Conservation (phyloP, 1,284 basidiomycete genomes). For the Puccinia coronata region DNA sequence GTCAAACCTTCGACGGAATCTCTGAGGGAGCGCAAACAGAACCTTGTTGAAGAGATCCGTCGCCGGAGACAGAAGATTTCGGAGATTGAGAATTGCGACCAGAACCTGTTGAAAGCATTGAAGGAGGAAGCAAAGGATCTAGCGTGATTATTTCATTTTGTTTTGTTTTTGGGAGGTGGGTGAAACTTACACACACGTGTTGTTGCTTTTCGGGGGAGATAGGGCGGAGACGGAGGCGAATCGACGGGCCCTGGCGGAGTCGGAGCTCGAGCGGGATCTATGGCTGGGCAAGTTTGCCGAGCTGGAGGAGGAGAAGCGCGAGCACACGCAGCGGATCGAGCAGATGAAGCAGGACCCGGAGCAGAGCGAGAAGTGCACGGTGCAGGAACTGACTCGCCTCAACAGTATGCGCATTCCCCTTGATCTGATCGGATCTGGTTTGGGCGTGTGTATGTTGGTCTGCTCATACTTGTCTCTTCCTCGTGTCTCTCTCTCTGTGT, state of each 20-base stretch:
- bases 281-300: conserved; percentile 40
- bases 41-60: conserved; percentile 31
- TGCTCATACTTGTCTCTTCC: no score
- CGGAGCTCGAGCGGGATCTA: conserved; percentile 41
- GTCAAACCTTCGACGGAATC: conserved; percentile 35
- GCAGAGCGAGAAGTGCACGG: conserved; percentile 39
- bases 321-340: conserved; percentile 24
- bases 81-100: conserved; percentile 46
- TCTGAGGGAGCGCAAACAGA: conserved; percentile 31
- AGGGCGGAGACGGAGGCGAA: conserved; percentile 42
- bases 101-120: conserved; percentile 37
- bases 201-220: no score
- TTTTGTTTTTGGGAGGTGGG: background rate
- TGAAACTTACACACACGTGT: background rate
- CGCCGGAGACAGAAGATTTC: conserved; percentile 31
- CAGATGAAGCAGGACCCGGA: conserved; percentile 26
- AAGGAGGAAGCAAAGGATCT: conserved; percentile 49
- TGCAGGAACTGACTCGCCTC: conserved; percentile 33
- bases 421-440: background rate
- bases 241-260: conserved; percentile 30
- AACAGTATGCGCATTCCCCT: conserved; percentile 17
- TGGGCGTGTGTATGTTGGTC: no score
- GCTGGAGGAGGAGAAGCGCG: conserved; percentile 36
- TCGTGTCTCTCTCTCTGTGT: background rate
- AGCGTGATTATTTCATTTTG: conserved; percentile 1